phyloP scores from a whole-genome alignment of 2,329 filamentous ascomycete species.

The Coniella lustricola region DNA sequence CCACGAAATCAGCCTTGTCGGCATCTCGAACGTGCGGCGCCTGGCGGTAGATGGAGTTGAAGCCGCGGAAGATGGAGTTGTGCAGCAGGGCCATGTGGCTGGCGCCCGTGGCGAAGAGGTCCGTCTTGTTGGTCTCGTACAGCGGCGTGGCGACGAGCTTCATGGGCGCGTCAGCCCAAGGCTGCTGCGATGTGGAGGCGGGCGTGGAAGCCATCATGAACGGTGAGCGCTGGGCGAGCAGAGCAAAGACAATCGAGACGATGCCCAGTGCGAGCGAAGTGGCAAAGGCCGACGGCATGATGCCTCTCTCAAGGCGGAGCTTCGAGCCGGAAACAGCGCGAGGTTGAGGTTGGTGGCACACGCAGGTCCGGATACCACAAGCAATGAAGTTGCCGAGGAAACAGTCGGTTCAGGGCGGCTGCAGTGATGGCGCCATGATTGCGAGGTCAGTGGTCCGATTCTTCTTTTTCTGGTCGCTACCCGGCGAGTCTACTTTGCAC shows the following conservation, averaged over 20 bases:
- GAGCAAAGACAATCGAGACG: constrained; percentile 26
- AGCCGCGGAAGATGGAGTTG: constrained; percentile 56
- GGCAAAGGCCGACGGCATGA: constrained; percentile 8
- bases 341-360: background rate
- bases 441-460: no score
- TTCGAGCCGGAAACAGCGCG: background rate
- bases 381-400: no score
- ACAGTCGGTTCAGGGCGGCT: background rate
- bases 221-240: constrained; percentile 31
- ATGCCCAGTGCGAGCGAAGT: constrained; percentile 25
- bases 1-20: constrained; percentile 51
- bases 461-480: no score
- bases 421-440: background rate
- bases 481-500: no score
- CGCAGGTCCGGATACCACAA: background rate
- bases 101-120: constrained; percentile 51
- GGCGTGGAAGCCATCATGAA: constrained; percentile 31
- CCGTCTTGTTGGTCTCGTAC: constrained; percentile 45
- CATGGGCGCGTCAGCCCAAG: constrained; percentile 51
- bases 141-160: constrained; percentile 47
- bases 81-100: constrained; percentile 57
- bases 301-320: background rate
- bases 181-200: constrained; percentile 22
- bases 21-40: constrained; percentile 41
- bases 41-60: constrained; percentile 57